Conservation (phyloP, 371 early-diverging fungal species). For the Vittaforma corneae region DNA sequence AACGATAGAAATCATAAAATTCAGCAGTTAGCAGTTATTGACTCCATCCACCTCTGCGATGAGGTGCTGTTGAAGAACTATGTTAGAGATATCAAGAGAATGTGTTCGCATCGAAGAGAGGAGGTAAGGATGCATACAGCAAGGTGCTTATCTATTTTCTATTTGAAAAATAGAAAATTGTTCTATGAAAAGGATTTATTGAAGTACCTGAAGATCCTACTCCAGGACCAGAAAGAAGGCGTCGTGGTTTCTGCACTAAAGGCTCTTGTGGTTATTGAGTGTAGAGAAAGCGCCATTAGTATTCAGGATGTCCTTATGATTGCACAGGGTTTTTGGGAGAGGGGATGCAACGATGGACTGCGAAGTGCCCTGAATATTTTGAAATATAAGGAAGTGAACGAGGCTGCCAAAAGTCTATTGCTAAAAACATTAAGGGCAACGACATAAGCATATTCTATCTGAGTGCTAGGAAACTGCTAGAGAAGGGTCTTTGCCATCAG, state of each 20-base stretch:
- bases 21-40: constrained; percentile 14
- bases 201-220: constrained; percentile 1
- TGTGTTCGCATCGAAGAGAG: neutral
- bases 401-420: neutral
- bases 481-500: constrained; percentile 3
- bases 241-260: constrained; percentile 16
- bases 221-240: constrained; percentile 5
- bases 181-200: constrained; percentile 17
- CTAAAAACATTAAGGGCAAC: neutral
- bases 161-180: constrained; percentile 8
- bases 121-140: constrained; percentile 8
- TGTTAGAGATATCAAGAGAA: constrained; percentile 7
- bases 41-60: constrained; percentile 16
- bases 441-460: constrained; percentile 28
- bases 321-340: neutral
- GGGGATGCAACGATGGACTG: neutral
- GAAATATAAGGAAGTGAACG: constrained; percentile 1
- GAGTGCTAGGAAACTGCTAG: neutral
- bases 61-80: constrained; percentile 35
- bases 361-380: constrained; percentile 13
- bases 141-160: constrained; percentile 4
- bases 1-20: constrained; percentile 17
- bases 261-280: constrained; percentile 14
- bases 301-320: constrained; percentile 7
- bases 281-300: constrained; percentile 4